phyloP scores from a whole-genome alignment of 257 asterid species.

The Mentha longifolia region DNA sequence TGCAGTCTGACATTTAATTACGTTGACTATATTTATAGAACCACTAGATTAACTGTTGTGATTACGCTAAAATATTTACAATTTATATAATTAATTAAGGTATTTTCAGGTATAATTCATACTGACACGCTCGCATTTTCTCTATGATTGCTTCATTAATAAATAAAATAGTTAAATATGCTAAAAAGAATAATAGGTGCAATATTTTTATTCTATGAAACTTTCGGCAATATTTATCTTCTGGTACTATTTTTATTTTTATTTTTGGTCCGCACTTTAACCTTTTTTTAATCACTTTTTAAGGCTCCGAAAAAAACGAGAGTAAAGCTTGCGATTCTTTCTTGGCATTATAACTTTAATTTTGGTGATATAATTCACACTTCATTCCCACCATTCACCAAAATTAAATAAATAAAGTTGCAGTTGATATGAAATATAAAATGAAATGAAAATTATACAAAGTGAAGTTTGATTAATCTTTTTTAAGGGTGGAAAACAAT shows the following conservation, averaged over 20 bases:
- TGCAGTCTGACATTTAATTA: neutral
- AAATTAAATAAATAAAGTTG: too few species aligned
- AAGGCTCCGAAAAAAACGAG: neutral
- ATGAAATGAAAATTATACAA: too few species aligned
- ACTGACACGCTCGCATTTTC: neutral
- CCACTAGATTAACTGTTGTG: neutral
- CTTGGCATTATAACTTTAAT: neutral
- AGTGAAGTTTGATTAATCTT: too few species aligned
- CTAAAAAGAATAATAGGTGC: neutral
- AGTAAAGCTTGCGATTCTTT: neutral
- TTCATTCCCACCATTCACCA: too few species aligned
- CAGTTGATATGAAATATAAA: too few species aligned
- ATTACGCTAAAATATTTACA: neutral
- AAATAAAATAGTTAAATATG: neutral
- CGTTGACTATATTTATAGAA: slow-evolving; percentile 11
- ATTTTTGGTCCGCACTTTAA: too few species aligned
- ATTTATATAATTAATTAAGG: neutral
- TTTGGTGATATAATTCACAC: too few species aligned
- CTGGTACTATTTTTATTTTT: neutral
- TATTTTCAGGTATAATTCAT: neutral
- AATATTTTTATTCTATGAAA: too few species aligned
- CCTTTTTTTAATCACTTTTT: too few species aligned
- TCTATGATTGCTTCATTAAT: neutral
- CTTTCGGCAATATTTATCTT: neutral
- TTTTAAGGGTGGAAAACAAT: too few species aligned